Conservation (phyloP, 2,329 filamentous ascomycete species). For the Trichothecium sympodiale region DNA sequence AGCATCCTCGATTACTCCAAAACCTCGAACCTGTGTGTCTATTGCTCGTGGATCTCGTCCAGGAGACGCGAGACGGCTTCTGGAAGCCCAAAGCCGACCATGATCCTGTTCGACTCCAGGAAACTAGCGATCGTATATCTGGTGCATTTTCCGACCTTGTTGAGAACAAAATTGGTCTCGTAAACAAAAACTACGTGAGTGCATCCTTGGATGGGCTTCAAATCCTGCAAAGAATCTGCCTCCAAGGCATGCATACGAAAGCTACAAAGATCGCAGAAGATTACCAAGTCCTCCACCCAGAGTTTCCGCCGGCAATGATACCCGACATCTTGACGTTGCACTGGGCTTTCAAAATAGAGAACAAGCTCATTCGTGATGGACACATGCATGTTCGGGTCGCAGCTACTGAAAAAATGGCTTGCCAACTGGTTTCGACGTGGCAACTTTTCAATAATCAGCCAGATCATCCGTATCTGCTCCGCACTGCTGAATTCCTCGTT, state of each 20-base stretch:
- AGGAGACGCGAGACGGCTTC: too few relatives aligned
- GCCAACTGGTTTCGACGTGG: conserved; percentile 58
- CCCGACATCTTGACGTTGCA: conserved; percentile 43
- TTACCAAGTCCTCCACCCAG: conserved; percentile 18
- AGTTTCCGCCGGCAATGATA: conserved; percentile 25
- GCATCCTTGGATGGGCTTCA: too few relatives aligned
- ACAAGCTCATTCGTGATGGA: conserved; percentile 66
- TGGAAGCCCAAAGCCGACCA: too few relatives aligned
- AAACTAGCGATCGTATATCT: too few relatives aligned
- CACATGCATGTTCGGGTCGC: conserved; percentile 84
- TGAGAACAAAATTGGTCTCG: too few relatives aligned
- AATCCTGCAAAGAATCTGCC: conserved; percentile 15
- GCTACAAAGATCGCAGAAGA: conserved; percentile 18
- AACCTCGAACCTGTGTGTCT: too few relatives aligned
- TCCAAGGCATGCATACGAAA: conserved; percentile 24
- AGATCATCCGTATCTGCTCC: conserved; percentile 45
- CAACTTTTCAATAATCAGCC: conserved; percentile 35
- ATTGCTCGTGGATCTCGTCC: too few relatives aligned
- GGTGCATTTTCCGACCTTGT: too few relatives aligned
- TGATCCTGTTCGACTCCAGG: too few relatives aligned
- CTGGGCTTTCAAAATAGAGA: conserved; percentile 61
- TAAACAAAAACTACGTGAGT: too few relatives aligned
- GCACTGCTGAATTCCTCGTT: conserved; percentile 24
- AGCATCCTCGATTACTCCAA: too few relatives aligned
- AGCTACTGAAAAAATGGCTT: conserved; percentile 65